These are phyloP conservation scores for Backusella tarrabulga DNA, from an alignment of 192 early-diverging fungal species.

Conservation along the genomic window DNA sequence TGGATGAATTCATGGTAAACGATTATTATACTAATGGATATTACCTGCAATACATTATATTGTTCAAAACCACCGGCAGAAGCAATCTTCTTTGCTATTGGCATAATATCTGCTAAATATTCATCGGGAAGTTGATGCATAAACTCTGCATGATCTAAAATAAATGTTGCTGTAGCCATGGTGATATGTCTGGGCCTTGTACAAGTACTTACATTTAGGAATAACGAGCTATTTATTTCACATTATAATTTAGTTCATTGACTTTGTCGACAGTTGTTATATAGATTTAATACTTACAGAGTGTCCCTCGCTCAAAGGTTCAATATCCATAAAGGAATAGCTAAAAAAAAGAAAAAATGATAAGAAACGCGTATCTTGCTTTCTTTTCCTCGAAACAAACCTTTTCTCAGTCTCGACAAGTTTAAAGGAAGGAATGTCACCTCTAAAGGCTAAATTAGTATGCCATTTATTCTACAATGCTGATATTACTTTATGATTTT, in stretches of 20 bases:
- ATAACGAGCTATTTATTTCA: constrained; percentile 54
- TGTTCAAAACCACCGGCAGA: constrained; percentile 63
- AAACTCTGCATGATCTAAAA: constrained; percentile 77
- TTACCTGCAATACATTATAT: constrained; percentile 90
- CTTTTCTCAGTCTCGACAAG: constrained; percentile 77
- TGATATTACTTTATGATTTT: constrained; percentile 65
- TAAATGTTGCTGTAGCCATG: not conserved
- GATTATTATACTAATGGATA: not conserved
- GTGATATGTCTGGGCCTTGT: not conserved
- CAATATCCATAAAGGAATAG: constrained; percentile 83
- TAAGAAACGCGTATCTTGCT: not conserved
- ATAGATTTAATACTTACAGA: constrained; percentile 39
- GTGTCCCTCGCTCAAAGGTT: constrained; percentile 73
- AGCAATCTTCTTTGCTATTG: constrained; percentile 86
- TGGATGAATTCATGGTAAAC: not conserved
- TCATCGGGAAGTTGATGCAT: constrained; percentile 91
- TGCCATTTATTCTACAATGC: not conserved
- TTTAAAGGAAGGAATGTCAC: constrained; percentile 82
- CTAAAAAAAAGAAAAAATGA: constrained; percentile 13
- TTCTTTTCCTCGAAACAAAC: constrained; percentile 22
- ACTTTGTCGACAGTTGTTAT: not conserved
- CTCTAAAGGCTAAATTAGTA: constrained; percentile 27
- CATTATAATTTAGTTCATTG: not conserved
- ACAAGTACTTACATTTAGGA: constrained; percentile 56
- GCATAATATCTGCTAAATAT: constrained; percentile 77